A percentile compares a stretch with the other conserved stretches of the same genome.
Conservation (phyloP, 306 rosid genomes). For the Herpetospermum pedunculosum region DNA sequence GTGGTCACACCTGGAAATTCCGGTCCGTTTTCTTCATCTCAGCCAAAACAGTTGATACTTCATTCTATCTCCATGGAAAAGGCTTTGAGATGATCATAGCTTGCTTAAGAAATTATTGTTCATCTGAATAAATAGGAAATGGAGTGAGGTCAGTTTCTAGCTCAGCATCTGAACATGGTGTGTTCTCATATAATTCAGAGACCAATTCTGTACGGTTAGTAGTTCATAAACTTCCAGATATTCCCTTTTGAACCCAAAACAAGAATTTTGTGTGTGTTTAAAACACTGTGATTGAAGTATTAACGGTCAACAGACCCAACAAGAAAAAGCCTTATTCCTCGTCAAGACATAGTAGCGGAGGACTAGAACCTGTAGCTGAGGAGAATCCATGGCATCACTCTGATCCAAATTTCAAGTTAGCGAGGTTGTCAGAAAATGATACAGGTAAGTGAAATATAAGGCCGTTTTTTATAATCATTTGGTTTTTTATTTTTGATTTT, state of each 20-base stretch:
- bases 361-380: conserved; percentile 60
- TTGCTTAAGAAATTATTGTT: conserved; percentile 1
- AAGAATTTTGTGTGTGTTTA: neutral
- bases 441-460: conserved; percentile 52
- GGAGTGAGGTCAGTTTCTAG: conserved; percentile 28
- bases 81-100: neutral
- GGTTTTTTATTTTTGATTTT: too few species aligned
- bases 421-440: conserved; percentile 38
- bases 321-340: conserved; percentile 41
- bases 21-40: conserved; percentile 19
- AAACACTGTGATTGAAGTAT: conserved; percentile 8
- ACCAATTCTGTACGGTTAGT: conserved; percentile 40
- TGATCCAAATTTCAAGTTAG: conserved; percentile 36
- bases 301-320: conserved; percentile 26
- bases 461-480: too few species aligned
- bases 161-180: conserved; percentile 50
- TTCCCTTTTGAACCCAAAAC: neutral
- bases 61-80: neutral
- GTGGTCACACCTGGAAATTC: conserved; percentile 36
- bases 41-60: neutral
- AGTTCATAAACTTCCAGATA: neutral
- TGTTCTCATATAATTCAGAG: conserved; percentile 25
- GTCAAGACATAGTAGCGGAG: conserved; percentile 42
- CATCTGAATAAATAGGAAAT: conserved; percentile 25
- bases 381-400: conserved; percentile 15